Conservation (phyloP, 2,329 filamentous ascomycete genomes). For the Cercospora beticola region DNA sequence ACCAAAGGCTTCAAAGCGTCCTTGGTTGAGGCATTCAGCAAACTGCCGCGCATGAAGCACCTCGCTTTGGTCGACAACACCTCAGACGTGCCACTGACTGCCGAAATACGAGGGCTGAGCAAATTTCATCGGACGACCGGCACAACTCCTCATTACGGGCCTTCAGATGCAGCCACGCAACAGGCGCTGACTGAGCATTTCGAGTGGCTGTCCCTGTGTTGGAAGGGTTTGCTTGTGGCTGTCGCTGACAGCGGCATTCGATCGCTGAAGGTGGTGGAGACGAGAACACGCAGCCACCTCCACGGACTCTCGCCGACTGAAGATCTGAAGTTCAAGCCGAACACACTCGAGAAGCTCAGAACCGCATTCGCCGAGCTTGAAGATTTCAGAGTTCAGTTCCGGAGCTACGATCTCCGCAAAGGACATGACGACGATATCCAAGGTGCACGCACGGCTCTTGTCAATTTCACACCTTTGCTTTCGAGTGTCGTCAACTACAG, state of each 20-base stretch:
- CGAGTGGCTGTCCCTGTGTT: constrained; percentile 25
- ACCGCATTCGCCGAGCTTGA: constrained; percentile 21
- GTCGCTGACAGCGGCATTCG: constrained; percentile 23
- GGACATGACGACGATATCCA: constrained; percentile 1
- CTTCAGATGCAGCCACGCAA: neutral
- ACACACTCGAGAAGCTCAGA: constrained; percentile 11
- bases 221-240: constrained; percentile 21
- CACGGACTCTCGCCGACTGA: constrained; percentile 16
- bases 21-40: constrained; percentile 29
- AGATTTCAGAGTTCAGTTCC: constrained; percentile 19
- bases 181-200: constrained; percentile 13
- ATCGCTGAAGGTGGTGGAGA: constrained; percentile 21
- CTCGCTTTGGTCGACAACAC: constrained; percentile 20
- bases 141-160: constrained; percentile 12
- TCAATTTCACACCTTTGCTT: constrained; percentile 12
- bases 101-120: constrained; percentile 25
- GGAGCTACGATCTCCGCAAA: constrained; percentile 10
- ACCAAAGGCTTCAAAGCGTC: constrained; percentile 22
- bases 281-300: constrained; percentile 9
- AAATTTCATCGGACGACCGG: constrained; percentile 27
- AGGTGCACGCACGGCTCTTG: constrained; percentile 12
- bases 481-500: constrained; percentile 8
- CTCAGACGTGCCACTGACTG: constrained; percentile 6
- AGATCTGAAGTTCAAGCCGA: constrained; percentile 22
- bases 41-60: constrained; percentile 21